phyloP scores from a whole-genome alignment of 768 basidiomycete species.

The Exsudoporus frostii region DNA sequence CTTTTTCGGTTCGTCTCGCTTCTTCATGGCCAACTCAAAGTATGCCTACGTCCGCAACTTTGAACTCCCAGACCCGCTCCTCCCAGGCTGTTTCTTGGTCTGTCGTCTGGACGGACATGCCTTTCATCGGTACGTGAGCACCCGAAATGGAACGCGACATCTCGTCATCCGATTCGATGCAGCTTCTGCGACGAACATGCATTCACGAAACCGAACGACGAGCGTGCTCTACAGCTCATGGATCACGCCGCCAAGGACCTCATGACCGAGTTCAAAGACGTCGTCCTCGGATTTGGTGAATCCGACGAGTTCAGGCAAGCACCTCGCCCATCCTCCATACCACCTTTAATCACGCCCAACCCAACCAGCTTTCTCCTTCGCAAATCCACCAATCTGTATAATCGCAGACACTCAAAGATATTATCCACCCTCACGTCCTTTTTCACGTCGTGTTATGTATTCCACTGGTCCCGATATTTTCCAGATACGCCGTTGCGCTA shows the following conservation, averaged over 20 bases:
- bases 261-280: slow-evolving; percentile 81
- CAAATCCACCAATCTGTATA: slow-evolving; percentile 73
- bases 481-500: slow-evolving; percentile 69
- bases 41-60: slow-evolving; percentile 89
- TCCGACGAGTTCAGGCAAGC: slow-evolving; percentile 93
- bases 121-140: slow-evolving; percentile 74
- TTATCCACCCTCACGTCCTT: slow-evolving; percentile 76
- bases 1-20: slow-evolving; percentile 11
- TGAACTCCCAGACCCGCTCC: slow-evolving; percentile 82
- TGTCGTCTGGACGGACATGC: slow-evolving; percentile 89
- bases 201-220: slow-evolving; percentile 91
- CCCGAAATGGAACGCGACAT: neutral
- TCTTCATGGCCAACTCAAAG: slow-evolving; percentile 77
- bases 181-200: slow-evolving; percentile 84
- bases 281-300: slow-evolving; percentile 89
- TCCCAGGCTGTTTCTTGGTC: slow-evolving; percentile 82
- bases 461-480: slow-evolving; percentile 80
- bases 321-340: neutral
- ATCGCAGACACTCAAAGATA: slow-evolving; percentile 85
- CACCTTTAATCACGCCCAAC: neutral
- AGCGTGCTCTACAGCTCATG: slow-evolving; percentile 84
- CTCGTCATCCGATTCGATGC: neutral
- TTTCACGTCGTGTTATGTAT: slow-evolving; percentile 90
- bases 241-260: slow-evolving; percentile 80
- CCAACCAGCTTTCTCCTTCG: slow-evolving; percentile 77